Base-by-base conservation (phyloP, 2,329 filamentous ascomycete genomes). In the Aspergillus aculeatinus region DNA sequence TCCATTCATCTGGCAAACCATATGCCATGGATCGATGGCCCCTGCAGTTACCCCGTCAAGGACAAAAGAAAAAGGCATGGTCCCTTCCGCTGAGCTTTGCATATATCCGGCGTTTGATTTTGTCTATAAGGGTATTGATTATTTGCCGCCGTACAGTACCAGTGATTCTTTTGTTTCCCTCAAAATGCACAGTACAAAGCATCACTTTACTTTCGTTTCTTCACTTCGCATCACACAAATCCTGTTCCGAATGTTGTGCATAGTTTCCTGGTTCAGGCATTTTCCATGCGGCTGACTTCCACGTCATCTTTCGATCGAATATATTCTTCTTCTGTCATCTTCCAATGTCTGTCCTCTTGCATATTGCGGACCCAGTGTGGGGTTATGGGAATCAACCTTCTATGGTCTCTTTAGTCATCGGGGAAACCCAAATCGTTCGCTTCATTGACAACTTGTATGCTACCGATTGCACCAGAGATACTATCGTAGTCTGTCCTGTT, bases 161-260 rank as follows among this genome's bases (percentile, higher is more conserved):
- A 48, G 39, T 55, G 42, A 47, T n/a, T 27, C 27, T 39, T 55
- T 27, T 55, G 23, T 35, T 33, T 21, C 23, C 25, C 42, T 23
- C 27, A 29, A 29, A 29, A 10, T 55, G 23, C 52, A 31, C 39
- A 44, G 39, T 44, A 19, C 16, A 19, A 44, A 19, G 39, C 16
- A 44, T 44, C 14, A 33, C 52, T 21, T 31, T 35, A 29, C 35
- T 16, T 31, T 59, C 57, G 29, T 44, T 59, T 60, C 21, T 7
- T 51, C 54, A 33, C 53, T 39, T 54, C 31, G 23, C 23, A 23
- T 23, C 19, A 2, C 33, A 2, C 27, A 6, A 10, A 35, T 35
- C 55, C 49, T 55, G 35, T 33, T 47, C 58, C 42, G 50, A 55
- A 51, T 59, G 53, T 31, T 60, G 55, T 63, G 55, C 29, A 62